Percentiles rank a stretch among this genome's conserved stretches.
Conservation (phyloP, 2,329 filamentous ascomycete species). For the Sordariomycetes sp. region DNA sequence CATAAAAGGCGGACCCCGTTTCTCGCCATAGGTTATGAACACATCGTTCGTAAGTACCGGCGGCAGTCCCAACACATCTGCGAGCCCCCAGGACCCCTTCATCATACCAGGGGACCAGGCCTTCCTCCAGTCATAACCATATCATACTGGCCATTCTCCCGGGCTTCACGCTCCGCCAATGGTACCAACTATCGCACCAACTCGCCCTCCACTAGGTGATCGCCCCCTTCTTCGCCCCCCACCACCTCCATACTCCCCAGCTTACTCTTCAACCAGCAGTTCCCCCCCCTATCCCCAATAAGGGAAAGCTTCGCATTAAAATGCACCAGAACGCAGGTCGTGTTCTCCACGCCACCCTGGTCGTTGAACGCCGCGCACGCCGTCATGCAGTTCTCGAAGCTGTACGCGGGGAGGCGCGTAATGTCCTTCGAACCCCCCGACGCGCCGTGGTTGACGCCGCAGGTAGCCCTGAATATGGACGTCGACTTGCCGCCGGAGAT, state of each 20-base stretch:
- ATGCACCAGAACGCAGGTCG: not conserved
- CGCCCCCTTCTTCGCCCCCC: not conserved
- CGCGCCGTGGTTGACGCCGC: not conserved
- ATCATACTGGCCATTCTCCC: no score
- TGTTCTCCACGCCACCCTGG: not conserved
- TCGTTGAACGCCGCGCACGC: not conserved
- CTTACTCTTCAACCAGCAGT: not conserved
- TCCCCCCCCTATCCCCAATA: not conserved
- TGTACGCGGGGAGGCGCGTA: not conserved
- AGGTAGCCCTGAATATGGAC: not conserved
- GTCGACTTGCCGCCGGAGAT: not conserved
- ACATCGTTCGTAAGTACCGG: no score
- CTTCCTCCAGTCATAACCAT: no score
- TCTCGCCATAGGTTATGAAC: no score
- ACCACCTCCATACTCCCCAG: not conserved
- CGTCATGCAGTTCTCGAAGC: slow-evolving; percentile 6
- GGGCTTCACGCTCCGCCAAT: no score
- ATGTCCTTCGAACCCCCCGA: not conserved
- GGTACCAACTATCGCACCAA: not conserved
- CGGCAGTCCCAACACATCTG: no score
- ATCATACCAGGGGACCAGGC: no score
- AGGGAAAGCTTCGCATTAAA: not conserved
- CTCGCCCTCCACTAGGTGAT: not conserved
- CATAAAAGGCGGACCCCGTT: no score
- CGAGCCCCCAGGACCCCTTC: no score